Evolutionary conservation across 106 monocot species (phyloP).

Genomic region (Amphibolis antarctica): DNA sequence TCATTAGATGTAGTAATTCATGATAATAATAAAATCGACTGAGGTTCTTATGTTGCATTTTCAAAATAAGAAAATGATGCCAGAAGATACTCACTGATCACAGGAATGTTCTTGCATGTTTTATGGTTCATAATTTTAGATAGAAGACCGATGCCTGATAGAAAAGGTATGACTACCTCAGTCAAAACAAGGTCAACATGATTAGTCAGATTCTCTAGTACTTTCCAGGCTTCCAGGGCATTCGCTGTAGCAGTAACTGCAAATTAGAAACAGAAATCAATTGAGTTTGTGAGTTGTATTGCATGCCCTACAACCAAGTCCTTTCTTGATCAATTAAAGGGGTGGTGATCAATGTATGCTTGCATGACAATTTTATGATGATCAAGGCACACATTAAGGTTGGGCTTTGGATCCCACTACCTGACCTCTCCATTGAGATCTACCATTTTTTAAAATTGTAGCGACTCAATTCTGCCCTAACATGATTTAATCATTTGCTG

Average conservation of each 20-base stretch:
- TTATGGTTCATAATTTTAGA: conserved; percentile 80
- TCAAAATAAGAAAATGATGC: conserved; percentile 2
- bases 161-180: conserved; percentile 72
- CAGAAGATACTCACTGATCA: conserved; percentile 68
- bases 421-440: too few relatives aligned
- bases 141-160: conserved; percentile 82
- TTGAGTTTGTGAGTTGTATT: neutral
- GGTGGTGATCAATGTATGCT: too few relatives aligned
- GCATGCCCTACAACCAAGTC: neutral
- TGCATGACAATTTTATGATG: too few relatives aligned
- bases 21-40: neutral
- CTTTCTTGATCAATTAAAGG: too few relatives aligned
- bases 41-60: neutral
- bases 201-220: conserved; percentile 45
- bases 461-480: too few relatives aligned
- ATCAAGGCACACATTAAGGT: too few relatives aligned
- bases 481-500: too few relatives aligned
- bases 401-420: too few relatives aligned
- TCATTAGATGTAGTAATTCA: conserved; percentile 20
- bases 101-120: conserved; percentile 80
- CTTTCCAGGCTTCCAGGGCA: conserved; percentile 91
- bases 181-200: conserved; percentile 79
- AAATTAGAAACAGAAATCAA: conserved; percentile 4
- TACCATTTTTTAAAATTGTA: too few relatives aligned
- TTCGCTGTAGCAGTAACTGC: conserved; percentile 67